Percentiles rank a stretch among this genome's conserved stretches.
phyloP scores from a whole-genome alignment of 176 grass and related monocot genomes.

The Elymus sibiricus region DNA sequence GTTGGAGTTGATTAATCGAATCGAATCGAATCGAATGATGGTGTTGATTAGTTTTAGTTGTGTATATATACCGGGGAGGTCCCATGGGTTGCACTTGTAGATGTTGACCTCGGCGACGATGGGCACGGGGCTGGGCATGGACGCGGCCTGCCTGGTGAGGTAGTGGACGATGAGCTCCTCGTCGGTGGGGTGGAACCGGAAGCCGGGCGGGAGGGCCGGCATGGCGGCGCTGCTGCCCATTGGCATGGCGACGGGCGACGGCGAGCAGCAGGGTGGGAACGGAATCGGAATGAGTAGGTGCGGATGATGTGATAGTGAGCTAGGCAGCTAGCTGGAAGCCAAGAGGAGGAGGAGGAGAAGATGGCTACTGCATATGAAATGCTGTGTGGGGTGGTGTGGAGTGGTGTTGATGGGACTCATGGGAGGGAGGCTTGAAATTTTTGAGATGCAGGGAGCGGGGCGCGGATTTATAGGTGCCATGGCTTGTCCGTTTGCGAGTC shows the following conservation, averaged over 20 bases:
- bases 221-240: neutral
- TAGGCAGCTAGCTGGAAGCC: neutral
- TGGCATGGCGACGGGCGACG: neutral
- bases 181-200: slow-evolving; percentile 86
- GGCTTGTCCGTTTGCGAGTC: neutral
- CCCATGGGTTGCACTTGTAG: slow-evolving; percentile 87
- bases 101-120: slow-evolving; percentile 94
- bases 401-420: neutral
- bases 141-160: slow-evolving; percentile 49
- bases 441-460: slow-evolving; percentile 31
- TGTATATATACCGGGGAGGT: slow-evolving; percentile 56
- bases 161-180: slow-evolving; percentile 87
- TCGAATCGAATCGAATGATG: neutral
- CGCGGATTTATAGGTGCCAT: slow-evolving; percentile 24
- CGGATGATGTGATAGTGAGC: neutral
- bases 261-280: neutral
- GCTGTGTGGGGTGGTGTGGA: neutral
- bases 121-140: slow-evolving; percentile 30
- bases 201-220: slow-evolving; percentile 62
- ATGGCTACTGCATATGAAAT: neutral
- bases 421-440: slow-evolving; percentile 45
- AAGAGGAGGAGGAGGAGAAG: neutral
- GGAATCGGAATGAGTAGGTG: neutral
- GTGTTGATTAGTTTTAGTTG: neutral
- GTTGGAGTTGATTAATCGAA: neutral